Conservation (phyloP, 2,329 filamentous ascomycete genomes). For the Fusarium sp. region DNA sequence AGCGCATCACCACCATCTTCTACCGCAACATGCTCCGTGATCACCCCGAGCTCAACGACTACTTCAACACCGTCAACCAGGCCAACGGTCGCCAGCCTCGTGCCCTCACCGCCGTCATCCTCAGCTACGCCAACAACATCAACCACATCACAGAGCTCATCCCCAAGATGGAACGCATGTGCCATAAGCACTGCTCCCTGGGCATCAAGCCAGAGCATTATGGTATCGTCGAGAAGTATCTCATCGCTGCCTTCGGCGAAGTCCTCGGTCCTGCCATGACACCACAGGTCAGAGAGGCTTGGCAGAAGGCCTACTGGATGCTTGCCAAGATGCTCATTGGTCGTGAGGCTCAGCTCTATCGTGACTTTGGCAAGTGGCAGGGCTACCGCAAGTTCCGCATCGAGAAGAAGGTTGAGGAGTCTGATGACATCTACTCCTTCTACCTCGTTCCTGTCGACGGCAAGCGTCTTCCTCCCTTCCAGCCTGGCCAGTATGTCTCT, state of each 20-base stretch:
- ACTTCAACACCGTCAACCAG: constrained; percentile 68
- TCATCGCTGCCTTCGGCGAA: constrained; percentile 72
- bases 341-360: constrained; percentile 71
- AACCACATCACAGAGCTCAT: constrained; percentile 66
- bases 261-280: constrained; percentile 74
- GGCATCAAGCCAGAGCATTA: constrained; percentile 76
- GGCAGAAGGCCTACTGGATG: constrained; percentile 77
- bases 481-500: constrained; percentile 78
- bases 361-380: constrained; percentile 68
- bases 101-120: constrained; percentile 58
- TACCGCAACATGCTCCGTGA: constrained; percentile 74
- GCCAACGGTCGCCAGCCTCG: constrained; percentile 49
- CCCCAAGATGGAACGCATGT: constrained; percentile 65
- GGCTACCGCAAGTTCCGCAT: constrained; percentile 75
- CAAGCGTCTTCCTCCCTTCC: constrained; percentile 67
- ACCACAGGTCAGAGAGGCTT: constrained; percentile 70
- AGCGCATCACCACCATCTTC: constrained; percentile 74
- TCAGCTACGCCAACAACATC: constrained; percentile 77
- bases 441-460: constrained; percentile 72
- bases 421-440: constrained; percentile 75
- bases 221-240: constrained; percentile 73
- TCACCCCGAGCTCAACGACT: constrained; percentile 72
- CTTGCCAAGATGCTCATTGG: constrained; percentile 77
- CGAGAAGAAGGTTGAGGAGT: constrained; percentile 70
- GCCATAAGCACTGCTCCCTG: constrained; percentile 78